These are phyloP conservation scores for Coemansia aciculifera DNA, from an alignment of 192 early-diverging fungal genomes.

Conservation along the genomic window DNA sequence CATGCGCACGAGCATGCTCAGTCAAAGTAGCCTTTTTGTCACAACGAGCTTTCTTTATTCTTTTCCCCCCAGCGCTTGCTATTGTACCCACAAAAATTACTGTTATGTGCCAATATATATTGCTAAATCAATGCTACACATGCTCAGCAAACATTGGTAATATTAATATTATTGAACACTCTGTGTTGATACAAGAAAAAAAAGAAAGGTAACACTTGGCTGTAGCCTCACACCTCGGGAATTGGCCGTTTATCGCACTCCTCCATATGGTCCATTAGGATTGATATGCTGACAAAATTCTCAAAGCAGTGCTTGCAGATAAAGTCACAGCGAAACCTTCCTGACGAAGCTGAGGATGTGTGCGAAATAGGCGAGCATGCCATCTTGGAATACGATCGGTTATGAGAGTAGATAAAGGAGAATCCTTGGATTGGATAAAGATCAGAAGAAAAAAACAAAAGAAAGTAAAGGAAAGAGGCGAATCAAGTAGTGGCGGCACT, in stretches of 20 bases:
- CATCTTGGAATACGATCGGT: conserved; percentile 15
- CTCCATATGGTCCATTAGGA: conserved; percentile 40
- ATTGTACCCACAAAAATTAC: not conserved
- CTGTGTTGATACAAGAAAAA: conserved; percentile 4
- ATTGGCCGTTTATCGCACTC: conserved; percentile 8
- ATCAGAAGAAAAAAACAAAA: not conserved
- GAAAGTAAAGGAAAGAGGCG: not conserved
- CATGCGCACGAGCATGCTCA: not conserved
- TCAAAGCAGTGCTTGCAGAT: conserved; percentile 38
- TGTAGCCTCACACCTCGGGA: not conserved
- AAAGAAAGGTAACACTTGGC: not conserved
- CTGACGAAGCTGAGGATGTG: conserved; percentile 23
- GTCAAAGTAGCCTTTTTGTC: not conserved
- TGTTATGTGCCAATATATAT: conserved; percentile 5
- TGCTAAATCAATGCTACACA: not conserved
- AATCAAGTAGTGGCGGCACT: not conserved
- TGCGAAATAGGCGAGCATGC: conserved; percentile 28
- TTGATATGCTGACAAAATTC: conserved; percentile 19
- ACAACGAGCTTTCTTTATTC: not conserved
- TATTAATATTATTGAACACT: conserved; percentile 13
- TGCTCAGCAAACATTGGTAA: not conserved
- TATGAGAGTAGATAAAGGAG: not conserved
- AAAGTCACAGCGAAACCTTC: conserved; percentile 36
- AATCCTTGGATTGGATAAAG: not conserved
- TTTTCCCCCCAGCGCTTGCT: not conserved